Evolutionary conservation across 495 filamentous ascomycete genomes (phyloP).

Genomic region (Xylaria longipes): DNA sequence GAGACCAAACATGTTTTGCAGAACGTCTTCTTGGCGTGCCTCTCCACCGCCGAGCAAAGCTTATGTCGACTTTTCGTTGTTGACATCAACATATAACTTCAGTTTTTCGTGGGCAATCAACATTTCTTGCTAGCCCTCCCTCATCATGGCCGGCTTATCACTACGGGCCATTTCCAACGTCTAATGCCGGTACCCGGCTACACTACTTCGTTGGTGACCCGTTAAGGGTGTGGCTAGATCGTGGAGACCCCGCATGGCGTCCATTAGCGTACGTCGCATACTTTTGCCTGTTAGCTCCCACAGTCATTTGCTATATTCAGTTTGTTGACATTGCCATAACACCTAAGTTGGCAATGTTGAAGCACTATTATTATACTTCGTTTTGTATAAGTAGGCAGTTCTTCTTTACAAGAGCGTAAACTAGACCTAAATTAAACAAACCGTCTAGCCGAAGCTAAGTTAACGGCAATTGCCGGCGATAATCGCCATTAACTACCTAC

Average conservation of each 20-base stretch:
- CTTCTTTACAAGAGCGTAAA: neutral
- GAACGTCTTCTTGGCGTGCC: neutral
- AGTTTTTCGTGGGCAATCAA: too few species aligned
- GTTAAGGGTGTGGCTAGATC: neutral
- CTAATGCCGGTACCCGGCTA: neutral
- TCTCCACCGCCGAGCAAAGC: neutral
- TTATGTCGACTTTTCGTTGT: conserved; percentile 9
- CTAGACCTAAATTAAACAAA: neutral
- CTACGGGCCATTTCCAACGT: neutral
- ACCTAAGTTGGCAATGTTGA: neutral
- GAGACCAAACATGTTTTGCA: neutral
- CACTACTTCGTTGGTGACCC: neutral
- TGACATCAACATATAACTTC: neutral
- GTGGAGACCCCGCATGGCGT: conserved; percentile 4
- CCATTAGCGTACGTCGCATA: neutral
- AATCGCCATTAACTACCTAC: neutral
- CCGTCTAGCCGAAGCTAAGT: neutral
- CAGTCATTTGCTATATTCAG: too few species aligned
- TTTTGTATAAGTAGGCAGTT: too few species aligned
- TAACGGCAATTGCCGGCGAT: neutral
- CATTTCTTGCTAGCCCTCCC: neutral
- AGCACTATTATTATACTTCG: neutral
- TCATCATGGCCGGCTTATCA: neutral
- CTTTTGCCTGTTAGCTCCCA: too few species aligned
- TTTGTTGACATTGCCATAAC: neutral